Conservation (phyloP, 805 yeast species). For the Wickerhamiella qilinensis region DNA sequence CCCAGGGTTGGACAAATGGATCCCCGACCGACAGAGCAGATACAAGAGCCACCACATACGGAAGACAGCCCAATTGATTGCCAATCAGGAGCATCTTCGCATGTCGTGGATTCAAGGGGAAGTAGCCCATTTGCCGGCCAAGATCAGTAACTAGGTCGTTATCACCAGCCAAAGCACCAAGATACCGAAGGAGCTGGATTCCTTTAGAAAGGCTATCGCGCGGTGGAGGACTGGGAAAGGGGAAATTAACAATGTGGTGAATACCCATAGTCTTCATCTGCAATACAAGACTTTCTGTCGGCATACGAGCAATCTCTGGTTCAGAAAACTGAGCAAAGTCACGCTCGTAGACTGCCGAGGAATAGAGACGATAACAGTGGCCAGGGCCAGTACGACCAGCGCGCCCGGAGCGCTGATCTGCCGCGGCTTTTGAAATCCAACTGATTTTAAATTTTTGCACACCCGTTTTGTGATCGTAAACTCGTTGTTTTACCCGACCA, state of each 20-base stretch:
- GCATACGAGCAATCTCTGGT: constrained; percentile 91
- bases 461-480: constrained; percentile 65
- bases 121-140: constrained; percentile 74
- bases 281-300: constrained; percentile 88
- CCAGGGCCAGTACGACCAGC: constrained; percentile 99
- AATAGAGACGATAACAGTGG: constrained; percentile 79
- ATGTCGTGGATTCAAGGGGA: constrained; percentile 88
- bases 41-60: constrained; percentile 80
- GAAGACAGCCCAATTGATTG: constrained; percentile 70
- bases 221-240: constrained; percentile 91
- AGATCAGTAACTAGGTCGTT: constrained; percentile 49
- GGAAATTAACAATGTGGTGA: constrained; percentile 76
- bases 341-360: constrained; percentile 85
- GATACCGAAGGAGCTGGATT: constrained; percentile 42
- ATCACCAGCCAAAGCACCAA: constrained; percentile 59
- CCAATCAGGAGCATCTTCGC: constrained; percentile 81
- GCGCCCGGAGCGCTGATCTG: constrained; percentile 90
- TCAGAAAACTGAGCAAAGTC: constrained; percentile 67
- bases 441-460: constrained; percentile 83
- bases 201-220: constrained; percentile 43
- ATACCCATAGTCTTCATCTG: constrained; percentile 97
- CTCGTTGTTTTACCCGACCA: constrained; percentile 85
- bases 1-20: constrained; percentile 41
- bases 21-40: constrained; percentile 89
- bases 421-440: constrained; percentile 91